phyloP scores from a whole-genome alignment of 148 eudicot species.

The Dysphania ambrosioides region DNA sequence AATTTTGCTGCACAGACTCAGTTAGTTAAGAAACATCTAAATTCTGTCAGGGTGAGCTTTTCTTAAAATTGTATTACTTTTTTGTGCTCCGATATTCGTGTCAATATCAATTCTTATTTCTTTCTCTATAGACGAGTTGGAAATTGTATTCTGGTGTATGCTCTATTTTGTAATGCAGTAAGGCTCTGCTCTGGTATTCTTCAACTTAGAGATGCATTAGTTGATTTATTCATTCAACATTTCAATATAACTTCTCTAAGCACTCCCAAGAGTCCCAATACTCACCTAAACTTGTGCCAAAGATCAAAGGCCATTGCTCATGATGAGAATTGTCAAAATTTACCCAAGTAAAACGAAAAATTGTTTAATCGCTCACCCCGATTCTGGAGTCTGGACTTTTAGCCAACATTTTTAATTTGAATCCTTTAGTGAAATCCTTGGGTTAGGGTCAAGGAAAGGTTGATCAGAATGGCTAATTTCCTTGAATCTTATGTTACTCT shows the following conservation, averaged over 20 bases:
- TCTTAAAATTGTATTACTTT: conserved; percentile 4
- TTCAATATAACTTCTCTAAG: neutral
- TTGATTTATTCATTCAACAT: neutral
- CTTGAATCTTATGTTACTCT: no score
- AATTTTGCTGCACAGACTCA: conserved; percentile 63
- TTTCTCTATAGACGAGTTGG: neutral
- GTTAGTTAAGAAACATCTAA: conserved; percentile 46
- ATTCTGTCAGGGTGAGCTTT: conserved; percentile 54
- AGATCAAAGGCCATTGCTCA: neutral
- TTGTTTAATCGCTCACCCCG: no score
- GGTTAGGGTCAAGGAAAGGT: no score
- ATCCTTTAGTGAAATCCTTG: no score
- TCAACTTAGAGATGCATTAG: neutral
- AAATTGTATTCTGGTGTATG: neutral
- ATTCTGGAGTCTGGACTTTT: no score
- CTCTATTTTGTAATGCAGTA: neutral
- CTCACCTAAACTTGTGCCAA: neutral
- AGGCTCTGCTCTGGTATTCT: neutral
- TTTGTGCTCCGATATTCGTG: neutral
- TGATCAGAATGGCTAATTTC: no score
- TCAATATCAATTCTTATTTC: neutral
- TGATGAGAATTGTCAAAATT: neutral
- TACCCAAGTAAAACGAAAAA: neutral
- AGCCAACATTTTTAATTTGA: no score
- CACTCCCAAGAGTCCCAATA: no score